These are phyloP conservation scores for Aspergillus sclerotiicarbonarius DNA, from an alignment of 495 filamentous ascomycete species.

Conservation along the genomic window DNA sequence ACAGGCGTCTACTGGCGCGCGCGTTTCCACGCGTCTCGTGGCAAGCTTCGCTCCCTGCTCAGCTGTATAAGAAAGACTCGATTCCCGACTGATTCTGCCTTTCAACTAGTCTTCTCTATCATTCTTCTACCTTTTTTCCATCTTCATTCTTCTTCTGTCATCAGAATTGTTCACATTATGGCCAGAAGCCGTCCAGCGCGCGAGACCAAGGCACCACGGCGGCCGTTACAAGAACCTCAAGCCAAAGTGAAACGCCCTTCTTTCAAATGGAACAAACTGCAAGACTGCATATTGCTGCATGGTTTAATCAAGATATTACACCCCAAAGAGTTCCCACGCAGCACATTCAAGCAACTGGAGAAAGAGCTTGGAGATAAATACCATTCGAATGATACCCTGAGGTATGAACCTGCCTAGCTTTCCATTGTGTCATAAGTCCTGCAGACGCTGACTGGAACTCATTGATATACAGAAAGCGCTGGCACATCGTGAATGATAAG, in stretches of 20 bases:
- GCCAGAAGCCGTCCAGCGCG: not conserved
- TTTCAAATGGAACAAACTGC: not conserved
- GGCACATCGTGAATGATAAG: not conserved
- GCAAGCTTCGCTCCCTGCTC: not conserved
- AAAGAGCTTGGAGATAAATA: not conserved
- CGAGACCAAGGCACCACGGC: not conserved
- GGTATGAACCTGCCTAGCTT: not conserved
- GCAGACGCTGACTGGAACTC: not conserved
- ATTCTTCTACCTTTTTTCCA: not conserved
- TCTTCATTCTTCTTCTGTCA: not conserved
- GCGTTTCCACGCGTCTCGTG: not conserved
- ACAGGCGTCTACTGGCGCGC: not conserved
- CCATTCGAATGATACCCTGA: not conserved
- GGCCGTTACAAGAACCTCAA: not conserved
- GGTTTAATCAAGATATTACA: not conserved
- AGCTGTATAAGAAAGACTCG: not conserved
- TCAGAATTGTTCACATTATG: not conserved
- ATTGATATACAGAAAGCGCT: not conserved
- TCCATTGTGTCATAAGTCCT: not conserved
- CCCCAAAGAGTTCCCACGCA: not conserved
- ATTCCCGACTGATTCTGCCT: not conserved
- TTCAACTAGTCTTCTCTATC: not conserved
- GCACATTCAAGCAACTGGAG: not conserved
- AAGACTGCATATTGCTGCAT: not conserved
- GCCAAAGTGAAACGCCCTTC: not conserved